These are phyloP conservation scores for Monilinia polystroma DNA, from an alignment of 2,329 filamentous ascomycete species.

Conservation along the genomic window DNA sequence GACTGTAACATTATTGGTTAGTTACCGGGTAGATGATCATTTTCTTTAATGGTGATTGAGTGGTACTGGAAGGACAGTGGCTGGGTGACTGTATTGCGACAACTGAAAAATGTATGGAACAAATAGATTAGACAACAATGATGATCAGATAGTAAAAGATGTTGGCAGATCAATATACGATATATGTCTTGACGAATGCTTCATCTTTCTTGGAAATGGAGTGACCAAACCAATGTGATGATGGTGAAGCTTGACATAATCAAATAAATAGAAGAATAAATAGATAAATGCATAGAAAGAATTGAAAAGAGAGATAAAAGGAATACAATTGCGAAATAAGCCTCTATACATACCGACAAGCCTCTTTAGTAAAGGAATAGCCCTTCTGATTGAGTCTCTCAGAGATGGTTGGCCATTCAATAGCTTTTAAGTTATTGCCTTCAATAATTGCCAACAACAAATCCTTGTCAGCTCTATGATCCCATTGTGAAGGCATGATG, in stretches of 20 bases:
- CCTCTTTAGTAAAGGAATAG: slow-evolving; percentile 36
- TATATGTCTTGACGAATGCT: too few species aligned
- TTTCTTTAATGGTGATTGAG: neutral
- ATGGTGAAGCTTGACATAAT: neutral
- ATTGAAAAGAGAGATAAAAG: neutral
- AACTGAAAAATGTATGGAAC: too few species aligned
- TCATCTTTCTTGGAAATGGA: too few species aligned
- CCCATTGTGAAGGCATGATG: slow-evolving; percentile 29
- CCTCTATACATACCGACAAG: slow-evolving; percentile 36
- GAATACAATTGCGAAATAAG: neutral
- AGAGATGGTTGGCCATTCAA: slow-evolving; percentile 34
- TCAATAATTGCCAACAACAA: slow-evolving; percentile 39
- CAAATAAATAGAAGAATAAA: neutral
- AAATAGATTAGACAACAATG: neutral
- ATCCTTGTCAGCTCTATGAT: slow-evolving; percentile 34
- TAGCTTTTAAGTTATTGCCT: slow-evolving; percentile 30
- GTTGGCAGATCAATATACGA: too few species aligned
- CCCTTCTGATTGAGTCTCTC: slow-evolving; percentile 30
- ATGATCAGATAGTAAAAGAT: too few species aligned
- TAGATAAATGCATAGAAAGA: neutral
- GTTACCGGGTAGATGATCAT: neutral
- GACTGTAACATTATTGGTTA: slow-evolving; percentile 29
- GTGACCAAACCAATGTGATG: too few species aligned
- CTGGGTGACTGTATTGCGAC: neutral
- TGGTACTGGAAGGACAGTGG: neutral